Base-by-base conservation (phyloP, 2,329 filamentous ascomycete genomes). In the Juglanconis sp. region DNA sequence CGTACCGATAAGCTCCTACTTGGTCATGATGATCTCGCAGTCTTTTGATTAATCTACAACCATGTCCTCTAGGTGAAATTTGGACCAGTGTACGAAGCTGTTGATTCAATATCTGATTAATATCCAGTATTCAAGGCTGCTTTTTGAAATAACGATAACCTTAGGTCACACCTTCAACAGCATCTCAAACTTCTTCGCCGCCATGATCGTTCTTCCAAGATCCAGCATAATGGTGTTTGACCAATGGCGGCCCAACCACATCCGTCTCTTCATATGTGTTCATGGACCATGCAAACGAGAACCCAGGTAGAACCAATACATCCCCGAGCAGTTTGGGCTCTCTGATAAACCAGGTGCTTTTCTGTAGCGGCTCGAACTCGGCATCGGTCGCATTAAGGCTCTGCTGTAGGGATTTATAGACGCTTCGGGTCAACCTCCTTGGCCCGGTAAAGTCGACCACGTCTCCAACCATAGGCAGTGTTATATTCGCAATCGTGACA, bases 201-300 rank as follows among this genome's bases (percentile, higher is more conserved):
- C 64, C 64, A n/a, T 63, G 31, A 11, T 60, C 52, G 38, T 67
- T 67, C 62, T 66, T 67, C 65, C 65, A 67, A 15, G 47, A 57
- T 5, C 65, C 65, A 24, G 65, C 61, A 51, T 67, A 66, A 35
- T 67, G 64, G 46, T 68, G 66, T 24, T 36, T 65, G 32, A 67
- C 65, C 52, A 68, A 57, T 5, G 55, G 36, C 4, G 60, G 59
- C 3, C 55, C 57, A 10, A 65, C 30, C 5, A 35, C 17, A 1
- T 63, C 52, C 10, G 36, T 40, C 31, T 64, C 56, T 11, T 54
- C 51, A 42, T 68, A 69, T 3, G 11, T 51, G 17, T 68, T 68
- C 36, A 58, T 44, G 3, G 52, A 56, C 7, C 59, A 61, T 24
- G 67, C 65, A 51, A 68, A 66, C 2, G 66, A 53, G 31, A 56